phyloP scores from a whole-genome alignment of 208 protist species.

The Sergeia podlipaevii region DNA sequence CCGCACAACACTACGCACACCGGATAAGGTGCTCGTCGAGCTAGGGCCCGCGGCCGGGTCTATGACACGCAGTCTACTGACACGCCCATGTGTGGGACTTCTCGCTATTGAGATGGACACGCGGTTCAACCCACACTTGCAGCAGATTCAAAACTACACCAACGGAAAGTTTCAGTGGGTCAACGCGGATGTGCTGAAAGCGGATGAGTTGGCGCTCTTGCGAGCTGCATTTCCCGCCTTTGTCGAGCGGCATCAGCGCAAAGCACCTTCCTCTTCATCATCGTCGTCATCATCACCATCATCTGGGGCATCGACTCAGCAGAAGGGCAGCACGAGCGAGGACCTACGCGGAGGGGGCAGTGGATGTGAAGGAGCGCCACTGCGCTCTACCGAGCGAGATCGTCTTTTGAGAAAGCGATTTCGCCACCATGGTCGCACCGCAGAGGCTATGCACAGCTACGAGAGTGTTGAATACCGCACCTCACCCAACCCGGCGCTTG shows the following conservation, averaged over 20 bases:
- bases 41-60: constrained; percentile 78
- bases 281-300: too few species aligned
- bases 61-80: constrained; percentile 83
- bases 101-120: constrained; percentile 78
- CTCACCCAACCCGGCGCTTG: constrained; percentile 35
- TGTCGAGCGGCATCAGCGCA: constrained; percentile 40
- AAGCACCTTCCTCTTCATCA: background rate
- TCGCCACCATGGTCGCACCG: constrained; percentile 17
- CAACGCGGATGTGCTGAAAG: constrained; percentile 74
- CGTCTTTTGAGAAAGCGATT: constrained; percentile 44
- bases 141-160: constrained; percentile 78
- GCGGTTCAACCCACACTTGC: constrained; percentile 77
- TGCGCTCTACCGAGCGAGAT: constrained; percentile 53
- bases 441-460: constrained; percentile 7
- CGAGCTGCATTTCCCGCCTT: constrained; percentile 49
- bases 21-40: constrained; percentile 82
- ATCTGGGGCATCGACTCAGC: background rate
- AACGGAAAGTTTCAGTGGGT: constrained; percentile 85
- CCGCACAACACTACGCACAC: constrained; percentile 56
- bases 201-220: constrained; percentile 73
- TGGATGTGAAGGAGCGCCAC: constrained; percentile 43
- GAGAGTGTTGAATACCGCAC: background rate
- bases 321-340: background rate
- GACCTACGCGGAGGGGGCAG: background rate
- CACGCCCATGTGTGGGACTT: constrained; percentile 74